phyloP scores from a whole-genome alignment of 768 basidiomycete species.

The Clathrus columnatus region DNA sequence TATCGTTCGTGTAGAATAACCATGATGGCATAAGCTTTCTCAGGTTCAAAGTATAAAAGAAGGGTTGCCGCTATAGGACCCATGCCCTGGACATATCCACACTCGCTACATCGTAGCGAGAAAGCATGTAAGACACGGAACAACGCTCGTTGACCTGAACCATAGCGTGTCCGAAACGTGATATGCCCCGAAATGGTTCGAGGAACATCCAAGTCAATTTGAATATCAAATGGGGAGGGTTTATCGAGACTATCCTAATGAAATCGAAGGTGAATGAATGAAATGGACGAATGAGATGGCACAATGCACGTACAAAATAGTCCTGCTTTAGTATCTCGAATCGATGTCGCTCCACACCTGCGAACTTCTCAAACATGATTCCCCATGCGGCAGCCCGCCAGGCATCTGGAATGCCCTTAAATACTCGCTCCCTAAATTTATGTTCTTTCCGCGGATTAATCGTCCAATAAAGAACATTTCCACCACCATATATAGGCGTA shows the following conservation, averaged over 20 bases:
- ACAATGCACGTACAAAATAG: conserved; percentile 17
- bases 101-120: conserved; percentile 72
- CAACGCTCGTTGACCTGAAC: conserved; percentile 88
- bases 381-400: conserved; percentile 95
- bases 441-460: conserved; percentile 54
- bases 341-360: conserved; percentile 22
- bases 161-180: conserved; percentile 92
- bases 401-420: conserved; percentile 94
- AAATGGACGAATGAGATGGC: conserved; percentile 14
- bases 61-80: conserved; percentile 93
- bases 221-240: conserved; percentile 86
- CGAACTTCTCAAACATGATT: conserved; percentile 52
- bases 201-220: conserved; percentile 97
- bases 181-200: conserved; percentile 92
- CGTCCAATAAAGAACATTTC: conserved; percentile 67
- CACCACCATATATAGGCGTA: conserved; percentile 58
- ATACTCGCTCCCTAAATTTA: conserved; percentile 68
- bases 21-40: conserved; percentile 76
- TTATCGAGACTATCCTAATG: conserved; percentile 58
- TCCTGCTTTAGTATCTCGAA: conserved; percentile 27
- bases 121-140: conserved; percentile 94
- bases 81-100: conserved; percentile 99
- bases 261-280: conserved; percentile 26
- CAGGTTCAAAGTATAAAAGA: conserved; percentile 87
- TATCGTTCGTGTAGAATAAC: conserved; percentile 87